phyloP scores from a whole-genome alignment of 179 eudicot genomes.

The Corrigiola litoralis region DNA sequence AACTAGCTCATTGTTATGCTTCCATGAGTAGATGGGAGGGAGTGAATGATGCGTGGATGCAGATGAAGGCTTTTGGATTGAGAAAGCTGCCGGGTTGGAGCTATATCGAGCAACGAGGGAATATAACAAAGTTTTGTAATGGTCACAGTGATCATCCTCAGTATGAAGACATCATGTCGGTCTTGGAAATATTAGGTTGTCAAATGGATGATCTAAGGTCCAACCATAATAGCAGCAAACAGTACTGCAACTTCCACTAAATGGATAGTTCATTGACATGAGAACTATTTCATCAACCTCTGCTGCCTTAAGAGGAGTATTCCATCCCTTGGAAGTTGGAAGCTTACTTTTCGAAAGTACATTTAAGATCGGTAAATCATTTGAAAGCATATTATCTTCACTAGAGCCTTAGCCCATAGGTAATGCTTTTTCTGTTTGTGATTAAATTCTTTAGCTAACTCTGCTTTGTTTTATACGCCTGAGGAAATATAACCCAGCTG shows the following conservation, averaged over 20 bases:
- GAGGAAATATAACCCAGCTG: too few species aligned
- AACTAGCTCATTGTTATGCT: conserved; percentile 72
- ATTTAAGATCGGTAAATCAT: too few species aligned
- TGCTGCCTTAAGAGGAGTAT: too few species aligned
- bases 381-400: too few species aligned
- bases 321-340: too few species aligned
- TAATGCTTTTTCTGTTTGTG: too few species aligned
- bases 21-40: conserved; percentile 75
- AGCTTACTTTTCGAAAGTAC: too few species aligned
- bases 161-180: conserved; percentile 40
- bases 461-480: too few species aligned
- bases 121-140: conserved; percentile 56
- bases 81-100: conserved; percentile 90
- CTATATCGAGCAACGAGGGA: conserved; percentile 57
- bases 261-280: conserved; percentile 6
- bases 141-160: conserved; percentile 61
- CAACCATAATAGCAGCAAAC: conserved; percentile 1
- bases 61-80: conserved; percentile 79
- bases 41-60: conserved; percentile 65
- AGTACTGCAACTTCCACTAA: background rate
- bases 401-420: too few species aligned
- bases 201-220: conserved; percentile 36
- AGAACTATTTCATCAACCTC: background rate
- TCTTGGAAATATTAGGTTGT: conserved; percentile 43
- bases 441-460: too few species aligned